Evolutionary conservation across 768 basidiomycete genomes (phyloP).

Genomic region (Paxillus ammoniavirescens): DNA sequence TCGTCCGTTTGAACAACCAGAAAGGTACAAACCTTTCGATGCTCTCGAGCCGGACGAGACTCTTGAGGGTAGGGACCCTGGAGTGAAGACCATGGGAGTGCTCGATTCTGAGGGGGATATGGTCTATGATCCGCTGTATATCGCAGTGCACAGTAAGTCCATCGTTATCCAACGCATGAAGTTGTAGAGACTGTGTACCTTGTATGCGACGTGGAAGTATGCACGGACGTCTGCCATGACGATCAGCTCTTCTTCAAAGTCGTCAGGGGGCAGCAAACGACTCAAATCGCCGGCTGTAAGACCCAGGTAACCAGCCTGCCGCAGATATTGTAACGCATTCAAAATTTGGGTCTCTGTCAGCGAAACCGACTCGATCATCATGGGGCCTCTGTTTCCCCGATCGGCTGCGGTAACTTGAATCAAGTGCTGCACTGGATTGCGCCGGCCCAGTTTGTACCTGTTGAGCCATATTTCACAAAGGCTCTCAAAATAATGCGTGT

Average conservation of each 20-base stretch:
- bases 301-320: conserved; percentile 27
- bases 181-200: conserved; percentile 32
- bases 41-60: conserved; percentile 8
- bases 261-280: conserved; percentile 24
- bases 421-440: background rate
- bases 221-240: conserved; percentile 58
- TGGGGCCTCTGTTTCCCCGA: no score
- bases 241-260: conserved; percentile 41
- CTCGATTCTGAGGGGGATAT: conserved; percentile 45
- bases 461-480: conserved; percentile 25
- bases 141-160: background rate
- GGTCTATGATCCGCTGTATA: conserved; percentile 52
- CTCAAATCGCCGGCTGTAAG: conserved; percentile 24
- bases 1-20: conserved; percentile 25
- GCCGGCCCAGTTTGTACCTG: conserved; percentile 21
- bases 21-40: conserved; percentile 10
- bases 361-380: no score
- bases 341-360: no score
- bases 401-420: no score
- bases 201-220: conserved; percentile 55
- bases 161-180: background rate
- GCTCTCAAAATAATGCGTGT: conserved; percentile 18
- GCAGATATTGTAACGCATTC: conserved; percentile 27
- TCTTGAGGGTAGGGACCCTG: background rate
- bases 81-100: conserved; percentile 25